phyloP scores from a whole-genome alignment of 208 protist species.

The Eutreptiella sp. region DNA sequence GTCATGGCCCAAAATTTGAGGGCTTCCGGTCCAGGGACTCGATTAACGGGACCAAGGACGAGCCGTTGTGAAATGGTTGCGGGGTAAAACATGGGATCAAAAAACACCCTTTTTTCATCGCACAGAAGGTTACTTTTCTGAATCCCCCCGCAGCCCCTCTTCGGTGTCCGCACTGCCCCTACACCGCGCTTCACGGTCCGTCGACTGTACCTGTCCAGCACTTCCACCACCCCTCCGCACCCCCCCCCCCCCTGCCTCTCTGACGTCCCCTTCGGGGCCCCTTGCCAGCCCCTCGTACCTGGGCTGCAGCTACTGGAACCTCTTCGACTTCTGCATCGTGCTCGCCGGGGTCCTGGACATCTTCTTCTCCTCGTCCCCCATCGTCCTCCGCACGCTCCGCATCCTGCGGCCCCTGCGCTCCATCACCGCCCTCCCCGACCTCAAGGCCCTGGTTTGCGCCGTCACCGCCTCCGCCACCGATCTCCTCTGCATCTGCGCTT shows the following conservation, averaged over 20 bases:
- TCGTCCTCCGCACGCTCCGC: slow-evolving; percentile 23
- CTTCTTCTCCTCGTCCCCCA: background rate
- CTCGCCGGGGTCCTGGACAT: slow-evolving; percentile 24
- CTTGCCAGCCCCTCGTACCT: slow-evolving; percentile 25
- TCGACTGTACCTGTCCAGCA: slow-evolving; percentile 10
- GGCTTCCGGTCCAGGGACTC: too few relatives aligned
- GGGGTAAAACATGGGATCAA: too few relatives aligned
- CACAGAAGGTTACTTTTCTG: too few relatives aligned
- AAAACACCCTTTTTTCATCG: too few relatives aligned
- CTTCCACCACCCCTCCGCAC: slow-evolving; percentile 18
- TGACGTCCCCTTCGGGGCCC: slow-evolving; percentile 29
- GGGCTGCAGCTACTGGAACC: slow-evolving; percentile 27
- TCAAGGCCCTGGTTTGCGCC: slow-evolving; percentile 21
- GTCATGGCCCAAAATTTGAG: too few relatives aligned
- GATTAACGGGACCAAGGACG: too few relatives aligned
- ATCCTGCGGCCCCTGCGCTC: slow-evolving; percentile 31
- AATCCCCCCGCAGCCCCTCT: too few relatives aligned
- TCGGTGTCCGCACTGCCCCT: slow-evolving; percentile 25
- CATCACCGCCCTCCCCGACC: slow-evolving; percentile 28
- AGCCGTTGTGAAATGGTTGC: too few relatives aligned
- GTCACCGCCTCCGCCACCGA: slow-evolving; percentile 28
- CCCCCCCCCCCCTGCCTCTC: slow-evolving; percentile 15
- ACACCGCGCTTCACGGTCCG: background rate
- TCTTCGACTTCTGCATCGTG: slow-evolving; percentile 32
- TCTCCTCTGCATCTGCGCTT: slow-evolving; percentile 24